These are phyloP conservation scores for Trichophyton schoenleinii DNA, from an alignment of 2,329 filamentous ascomycete species.

Conservation along the genomic window DNA sequence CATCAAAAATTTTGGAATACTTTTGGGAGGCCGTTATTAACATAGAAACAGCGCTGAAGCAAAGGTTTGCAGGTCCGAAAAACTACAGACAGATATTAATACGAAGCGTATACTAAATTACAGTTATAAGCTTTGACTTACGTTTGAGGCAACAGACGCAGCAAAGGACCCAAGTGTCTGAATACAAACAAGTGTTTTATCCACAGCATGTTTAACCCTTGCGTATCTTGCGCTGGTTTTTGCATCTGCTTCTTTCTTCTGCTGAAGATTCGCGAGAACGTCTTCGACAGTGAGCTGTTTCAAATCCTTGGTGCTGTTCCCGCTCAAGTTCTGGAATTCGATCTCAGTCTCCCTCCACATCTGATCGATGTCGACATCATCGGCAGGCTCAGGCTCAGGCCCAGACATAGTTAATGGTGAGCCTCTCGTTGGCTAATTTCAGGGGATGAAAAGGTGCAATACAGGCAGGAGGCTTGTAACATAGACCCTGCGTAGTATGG, in stretches of 20 bases:
- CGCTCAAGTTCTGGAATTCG: conserved; percentile 12
- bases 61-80: conserved; percentile 19
- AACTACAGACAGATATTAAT: conserved; percentile 10
- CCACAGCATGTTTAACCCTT: conserved; percentile 15
- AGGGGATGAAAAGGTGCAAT: neutral
- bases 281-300: conserved; percentile 15
- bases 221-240: conserved; percentile 16
- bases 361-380: conserved; percentile 11
- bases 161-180: conserved; percentile 17
- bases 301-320: conserved; percentile 13
- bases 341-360: conserved; percentile 13
- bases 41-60: conserved; percentile 22
- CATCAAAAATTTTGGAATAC: conserved; percentile 21
- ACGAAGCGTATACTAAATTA: neutral
- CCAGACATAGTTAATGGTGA: conserved; percentile 3
- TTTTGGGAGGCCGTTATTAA: conserved; percentile 19
- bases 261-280: conserved; percentile 16
- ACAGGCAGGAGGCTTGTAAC: too few species aligned
- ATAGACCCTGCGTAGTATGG: neutral
- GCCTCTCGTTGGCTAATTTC: neutral
- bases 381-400: neutral
- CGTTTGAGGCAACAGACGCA: conserved; percentile 19
- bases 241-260: conserved; percentile 16
- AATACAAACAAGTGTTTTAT: conserved; percentile 18
- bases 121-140: conserved; percentile 5